phyloP scores from a whole-genome alignment of 2,329 filamentous ascomycete species.

The Epichloe aotearoae region DNA sequence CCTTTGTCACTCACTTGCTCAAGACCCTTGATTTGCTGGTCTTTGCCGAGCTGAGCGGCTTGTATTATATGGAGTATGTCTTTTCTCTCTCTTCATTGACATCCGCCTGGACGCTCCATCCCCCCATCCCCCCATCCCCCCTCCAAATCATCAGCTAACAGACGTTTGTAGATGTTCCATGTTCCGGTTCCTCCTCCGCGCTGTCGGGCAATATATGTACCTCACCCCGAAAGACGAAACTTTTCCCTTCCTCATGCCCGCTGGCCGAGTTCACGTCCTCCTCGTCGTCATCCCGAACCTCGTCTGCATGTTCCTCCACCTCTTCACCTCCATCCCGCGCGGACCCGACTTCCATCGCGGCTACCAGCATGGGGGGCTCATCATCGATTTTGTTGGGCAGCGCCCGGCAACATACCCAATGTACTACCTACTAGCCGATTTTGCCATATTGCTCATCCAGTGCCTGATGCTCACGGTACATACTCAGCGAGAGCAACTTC shows the following conservation, averaged over 20 bases:
- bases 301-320: constrained; percentile 47
- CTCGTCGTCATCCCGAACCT: constrained; percentile 45
- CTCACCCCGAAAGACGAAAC: constrained; percentile 48
- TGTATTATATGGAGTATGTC: constrained; percentile 60
- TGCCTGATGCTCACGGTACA: constrained; percentile 52
- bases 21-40: constrained; percentile 48
- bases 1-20: constrained; percentile 48
- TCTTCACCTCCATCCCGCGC: constrained; percentile 38
- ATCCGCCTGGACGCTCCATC: not conserved
- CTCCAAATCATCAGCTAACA: not conserved
- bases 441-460: constrained; percentile 43
- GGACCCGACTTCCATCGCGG: constrained; percentile 49
- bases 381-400: constrained; percentile 57
- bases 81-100: not conserved
- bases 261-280: constrained; percentile 41
- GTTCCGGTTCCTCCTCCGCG: constrained; percentile 46
- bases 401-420: constrained; percentile 44
- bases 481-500: constrained; percentile 44
- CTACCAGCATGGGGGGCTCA: constrained; percentile 53
- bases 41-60: constrained; percentile 48
- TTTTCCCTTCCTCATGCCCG: constrained; percentile 41
- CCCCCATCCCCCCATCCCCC: no score
- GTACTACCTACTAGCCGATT: constrained; percentile 42
- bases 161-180: constrained; percentile 43
- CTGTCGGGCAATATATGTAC: constrained; percentile 47